Evolutionary conservation across 2,329 filamentous ascomycete species (phyloP).

Genomic region (Calycina marina): DNA sequence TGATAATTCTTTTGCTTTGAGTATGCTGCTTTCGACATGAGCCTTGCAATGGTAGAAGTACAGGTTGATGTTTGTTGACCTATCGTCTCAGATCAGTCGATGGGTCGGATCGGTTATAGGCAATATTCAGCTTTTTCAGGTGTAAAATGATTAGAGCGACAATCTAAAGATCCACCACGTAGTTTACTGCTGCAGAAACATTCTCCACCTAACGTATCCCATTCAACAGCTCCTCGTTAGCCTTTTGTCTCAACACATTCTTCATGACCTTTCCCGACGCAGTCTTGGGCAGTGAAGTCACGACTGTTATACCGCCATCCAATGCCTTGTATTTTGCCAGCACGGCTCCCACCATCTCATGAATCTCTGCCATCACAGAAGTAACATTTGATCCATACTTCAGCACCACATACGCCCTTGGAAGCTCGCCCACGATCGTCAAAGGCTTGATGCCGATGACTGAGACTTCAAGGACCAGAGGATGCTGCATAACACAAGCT

Average conservation of each 20-base stretch:
- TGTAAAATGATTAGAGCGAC: no score
- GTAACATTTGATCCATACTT: neutral
- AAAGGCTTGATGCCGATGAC: constrained; percentile 29
- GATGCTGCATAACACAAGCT: constrained; percentile 28
- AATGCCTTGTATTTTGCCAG: constrained; percentile 32
- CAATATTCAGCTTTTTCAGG: no score
- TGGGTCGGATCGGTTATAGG: no score
- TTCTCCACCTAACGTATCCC: no score
- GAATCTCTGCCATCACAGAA: constrained; percentile 26
- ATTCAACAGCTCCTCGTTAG: neutral
- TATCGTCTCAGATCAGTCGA: neutral
- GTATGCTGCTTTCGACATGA: neutral
- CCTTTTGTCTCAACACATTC: constrained; percentile 7
- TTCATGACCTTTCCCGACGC: constrained; percentile 31
- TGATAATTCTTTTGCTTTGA: neutral
- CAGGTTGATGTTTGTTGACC: neutral
- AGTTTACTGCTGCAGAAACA: no score
- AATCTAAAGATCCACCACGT: no score
- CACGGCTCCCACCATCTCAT: constrained; percentile 24
- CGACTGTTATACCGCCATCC: constrained; percentile 28
- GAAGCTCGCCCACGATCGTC: constrained; percentile 21
- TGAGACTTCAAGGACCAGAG: constrained; percentile 29
- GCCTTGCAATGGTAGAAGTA: neutral
- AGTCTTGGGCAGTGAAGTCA: constrained; percentile 31
- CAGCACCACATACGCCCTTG: constrained; percentile 30